Evolutionary conservation across 2,329 filamentous ascomycete genomes (phyloP).

Genomic region (Xylaria sp.): DNA sequence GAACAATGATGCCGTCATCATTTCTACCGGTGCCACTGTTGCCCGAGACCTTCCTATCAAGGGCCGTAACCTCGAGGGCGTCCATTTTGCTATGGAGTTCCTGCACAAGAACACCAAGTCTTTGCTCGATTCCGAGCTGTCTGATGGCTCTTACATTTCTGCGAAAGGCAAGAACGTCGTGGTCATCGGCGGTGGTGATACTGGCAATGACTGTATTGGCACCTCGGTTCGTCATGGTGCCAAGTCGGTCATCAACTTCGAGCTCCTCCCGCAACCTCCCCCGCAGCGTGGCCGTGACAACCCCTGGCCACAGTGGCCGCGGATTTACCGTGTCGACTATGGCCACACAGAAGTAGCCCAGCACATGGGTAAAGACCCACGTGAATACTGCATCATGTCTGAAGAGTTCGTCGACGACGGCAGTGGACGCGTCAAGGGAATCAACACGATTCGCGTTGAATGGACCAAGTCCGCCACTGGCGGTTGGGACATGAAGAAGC

Average conservation of each 20-base stretch:
- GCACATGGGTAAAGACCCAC: conserved; percentile 93
- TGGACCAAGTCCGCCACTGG: conserved; percentile 90
- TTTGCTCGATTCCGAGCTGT: conserved; percentile 85
- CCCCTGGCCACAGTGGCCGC: conserved; percentile 98
- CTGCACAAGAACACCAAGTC: conserved; percentile 98
- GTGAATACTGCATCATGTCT: conserved; percentile 98
- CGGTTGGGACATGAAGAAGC: conserved; percentile 98
- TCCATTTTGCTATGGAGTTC: conserved; percentile 98
- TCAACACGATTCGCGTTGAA: conserved; percentile 93
- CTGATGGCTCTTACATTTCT: conserved; percentile 84
- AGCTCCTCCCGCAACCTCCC: conserved; percentile 89
- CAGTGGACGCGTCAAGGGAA: conserved; percentile 85
- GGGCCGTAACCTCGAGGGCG: conserved; percentile 82
- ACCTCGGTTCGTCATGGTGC: conserved; percentile 94
- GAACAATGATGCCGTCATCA: conserved; percentile 80
- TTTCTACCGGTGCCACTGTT: conserved; percentile 91
- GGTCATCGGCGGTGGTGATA: conserved; percentile 96
- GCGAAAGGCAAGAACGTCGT: conserved; percentile 96
- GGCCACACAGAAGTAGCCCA: conserved; percentile 95
- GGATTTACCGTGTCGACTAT: conserved; percentile 98
- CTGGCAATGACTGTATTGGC: conserved; percentile 96
- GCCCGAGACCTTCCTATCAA: conserved; percentile 91
- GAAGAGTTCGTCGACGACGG: conserved; percentile 95
- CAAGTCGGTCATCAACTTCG: conserved; percentile 95
- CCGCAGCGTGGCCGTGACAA: conserved; percentile 90